Evolutionary conservation across 2,329 filamentous ascomycete species (phyloP).

Genomic region (Diplodia scrobiculata): DNA sequence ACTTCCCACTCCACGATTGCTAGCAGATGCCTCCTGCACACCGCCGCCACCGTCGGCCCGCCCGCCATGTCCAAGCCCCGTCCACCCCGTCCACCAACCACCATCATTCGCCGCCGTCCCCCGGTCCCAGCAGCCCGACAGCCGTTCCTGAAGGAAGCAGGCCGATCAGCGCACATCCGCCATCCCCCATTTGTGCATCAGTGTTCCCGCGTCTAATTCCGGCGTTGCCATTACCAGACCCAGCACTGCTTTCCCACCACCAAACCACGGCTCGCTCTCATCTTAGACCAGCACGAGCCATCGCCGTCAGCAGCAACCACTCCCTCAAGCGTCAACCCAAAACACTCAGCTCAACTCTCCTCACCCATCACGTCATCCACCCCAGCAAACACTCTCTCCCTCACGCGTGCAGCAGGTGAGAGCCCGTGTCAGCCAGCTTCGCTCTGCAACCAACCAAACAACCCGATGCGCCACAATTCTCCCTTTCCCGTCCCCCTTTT

Average conservation of each 20-base stretch:
- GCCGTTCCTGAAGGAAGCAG: not conserved
- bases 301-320: not conserved
- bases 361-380: not conserved
- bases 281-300: not conserved
- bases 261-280: not conserved
- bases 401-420: not conserved
- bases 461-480: not conserved
- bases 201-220: not conserved
- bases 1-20: not conserved
- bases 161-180: not conserved
- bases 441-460: not conserved
- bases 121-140: not conserved
- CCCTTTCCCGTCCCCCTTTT: not conserved
- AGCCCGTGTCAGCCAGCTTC: not conserved
- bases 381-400: not conserved
- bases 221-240: not conserved
- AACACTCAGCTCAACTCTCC: not conserved
- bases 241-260: not conserved
- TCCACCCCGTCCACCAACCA: too few relatives aligned
- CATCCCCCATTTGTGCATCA: not conserved
- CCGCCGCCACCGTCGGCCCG: not conserved
- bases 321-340: not conserved
- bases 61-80: not conserved
- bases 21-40: not conserved
- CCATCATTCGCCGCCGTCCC: too few relatives aligned